Evolutionary conservation across 1,284 basidiomycete genomes (phyloP).

Genomic region (Rhizoctonia solani): DNA sequence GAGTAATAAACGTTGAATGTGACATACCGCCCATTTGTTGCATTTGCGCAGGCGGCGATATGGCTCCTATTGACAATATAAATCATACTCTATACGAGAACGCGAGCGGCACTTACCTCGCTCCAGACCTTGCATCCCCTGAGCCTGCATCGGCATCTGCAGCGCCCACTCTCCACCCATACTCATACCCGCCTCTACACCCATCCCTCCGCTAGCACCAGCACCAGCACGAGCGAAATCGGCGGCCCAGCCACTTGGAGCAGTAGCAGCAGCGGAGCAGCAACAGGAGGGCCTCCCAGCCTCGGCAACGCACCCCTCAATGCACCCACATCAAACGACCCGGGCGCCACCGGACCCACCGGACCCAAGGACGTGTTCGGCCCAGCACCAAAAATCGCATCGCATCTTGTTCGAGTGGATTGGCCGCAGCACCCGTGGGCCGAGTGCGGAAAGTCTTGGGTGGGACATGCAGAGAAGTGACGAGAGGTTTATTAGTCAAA

Average conservation of each 20-base stretch:
- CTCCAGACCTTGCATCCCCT: slow-evolving; percentile 31
- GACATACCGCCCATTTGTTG: neutral
- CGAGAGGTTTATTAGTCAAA: slow-evolving; percentile 35
- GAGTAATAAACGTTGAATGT: neutral
- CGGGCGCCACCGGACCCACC: neutral
- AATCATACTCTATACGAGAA: neutral
- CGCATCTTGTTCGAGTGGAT: slow-evolving; percentile 61
- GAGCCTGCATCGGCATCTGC: neutral
- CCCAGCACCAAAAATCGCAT: slow-evolving; percentile 60
- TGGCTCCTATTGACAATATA: too few species aligned
- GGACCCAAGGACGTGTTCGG: neutral
- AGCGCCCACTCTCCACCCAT: slow-evolving; percentile 12
- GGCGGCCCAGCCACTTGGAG: slow-evolving; percentile 35
- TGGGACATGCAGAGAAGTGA: slow-evolving; percentile 45
- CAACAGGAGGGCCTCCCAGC: too few species aligned
- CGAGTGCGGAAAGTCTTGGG: slow-evolving; percentile 68
- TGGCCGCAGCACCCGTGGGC: slow-evolving; percentile 47
- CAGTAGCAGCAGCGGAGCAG: slow-evolving; percentile 7
- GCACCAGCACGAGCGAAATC: slow-evolving; percentile 37
- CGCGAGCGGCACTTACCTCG: neutral
- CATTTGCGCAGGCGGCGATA: neutral
- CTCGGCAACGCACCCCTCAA: slow-evolving; percentile 36
- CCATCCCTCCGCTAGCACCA: too few species aligned
- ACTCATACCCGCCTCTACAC: neutral
- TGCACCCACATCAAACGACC: slow-evolving; percentile 35